These are phyloP conservation scores for Rhodomyrtus tomentosa DNA, from an alignment of 345 rosid genomes.

Conservation along the genomic window DNA sequence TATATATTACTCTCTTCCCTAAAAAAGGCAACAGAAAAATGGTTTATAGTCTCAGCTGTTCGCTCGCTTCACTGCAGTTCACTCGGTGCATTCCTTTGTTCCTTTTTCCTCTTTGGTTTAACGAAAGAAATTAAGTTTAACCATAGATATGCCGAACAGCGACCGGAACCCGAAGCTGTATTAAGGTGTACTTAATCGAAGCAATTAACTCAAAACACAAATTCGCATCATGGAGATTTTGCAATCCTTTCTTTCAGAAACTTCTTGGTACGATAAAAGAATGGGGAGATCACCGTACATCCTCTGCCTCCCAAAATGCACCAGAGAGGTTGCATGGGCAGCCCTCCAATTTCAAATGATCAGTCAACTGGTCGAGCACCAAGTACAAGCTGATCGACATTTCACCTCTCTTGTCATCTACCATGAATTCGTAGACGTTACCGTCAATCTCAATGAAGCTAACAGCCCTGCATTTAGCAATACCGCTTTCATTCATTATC, in stretches of 20 bases:
- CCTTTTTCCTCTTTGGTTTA: background rate
- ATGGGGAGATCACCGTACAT: background rate
- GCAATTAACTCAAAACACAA: background rate
- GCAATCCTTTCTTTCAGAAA: background rate
- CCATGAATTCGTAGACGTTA: slow-evolving; percentile 16
- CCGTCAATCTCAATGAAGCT: slow-evolving; percentile 25
- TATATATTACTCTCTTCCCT: no score
- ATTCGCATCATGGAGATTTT: background rate
- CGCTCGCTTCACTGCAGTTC: background rate
- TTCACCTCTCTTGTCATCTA: slow-evolving; percentile 15
- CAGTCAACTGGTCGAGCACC: slow-evolving; percentile 16
- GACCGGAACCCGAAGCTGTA: background rate
- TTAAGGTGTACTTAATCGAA: background rate
- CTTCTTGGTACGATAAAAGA: background rate
- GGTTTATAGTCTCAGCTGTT: background rate
- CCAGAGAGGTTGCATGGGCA: background rate
- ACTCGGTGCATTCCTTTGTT: background rate
- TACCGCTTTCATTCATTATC: slow-evolving; percentile 13
- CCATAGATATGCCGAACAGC: background rate
- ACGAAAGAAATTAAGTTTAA: background rate
- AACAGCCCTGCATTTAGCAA: slow-evolving; percentile 15
- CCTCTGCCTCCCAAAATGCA: slow-evolving; percentile 1
- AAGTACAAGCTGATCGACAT: slow-evolving; percentile 1
- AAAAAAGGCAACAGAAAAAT: no score
- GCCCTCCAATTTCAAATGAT: slow-evolving; percentile 16